phyloP scores from a whole-genome alignment of 805 yeast genomes.

The Starmerella stellata region DNA sequence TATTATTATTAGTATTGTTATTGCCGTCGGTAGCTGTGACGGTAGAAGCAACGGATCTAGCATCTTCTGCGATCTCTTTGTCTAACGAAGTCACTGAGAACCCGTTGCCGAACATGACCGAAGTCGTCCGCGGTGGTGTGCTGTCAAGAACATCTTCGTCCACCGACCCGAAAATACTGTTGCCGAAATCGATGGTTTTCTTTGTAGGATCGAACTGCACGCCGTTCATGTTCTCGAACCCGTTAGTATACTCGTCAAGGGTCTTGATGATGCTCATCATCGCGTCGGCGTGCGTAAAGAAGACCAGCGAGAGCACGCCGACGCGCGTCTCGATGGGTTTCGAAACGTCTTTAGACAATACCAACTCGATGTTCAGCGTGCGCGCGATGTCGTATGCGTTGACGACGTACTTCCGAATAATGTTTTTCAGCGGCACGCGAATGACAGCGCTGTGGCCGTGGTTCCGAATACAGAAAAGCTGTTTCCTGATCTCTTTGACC shows the following conservation, averaged over 20 bases:
- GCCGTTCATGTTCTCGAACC: neutral
- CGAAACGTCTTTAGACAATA: neutral
- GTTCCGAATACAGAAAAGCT: conserved; percentile 57
- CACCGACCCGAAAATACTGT: conserved; percentile 2
- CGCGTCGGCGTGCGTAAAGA: neutral
- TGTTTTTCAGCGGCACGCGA: conserved; percentile 54
- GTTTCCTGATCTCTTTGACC: conserved; percentile 57
- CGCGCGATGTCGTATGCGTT: conserved; percentile 38
- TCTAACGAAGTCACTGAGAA: neutral
- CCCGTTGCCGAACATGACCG: conserved; percentile 1
- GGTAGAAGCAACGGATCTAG: too few species aligned
- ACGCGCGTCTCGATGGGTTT: neutral
- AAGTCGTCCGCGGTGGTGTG: conserved; percentile 6
- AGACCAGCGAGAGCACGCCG: neutral
- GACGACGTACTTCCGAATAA: conserved; percentile 42
- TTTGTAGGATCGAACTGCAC: neutral
- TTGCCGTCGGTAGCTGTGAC: neutral
- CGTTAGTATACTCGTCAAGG: neutral
- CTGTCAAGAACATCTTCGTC: conserved; percentile 9
- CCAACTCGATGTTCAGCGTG: conserved; percentile 20
- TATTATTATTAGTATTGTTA: neutral
- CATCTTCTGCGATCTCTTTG: too few species aligned
- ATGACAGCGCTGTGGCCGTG: conserved; percentile 50
- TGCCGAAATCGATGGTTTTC: neutral
- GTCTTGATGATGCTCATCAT: neutral